These are phyloP conservation scores for Suillus paluster DNA, from an alignment of 768 basidiomycete species.

Conservation along the genomic window DNA sequence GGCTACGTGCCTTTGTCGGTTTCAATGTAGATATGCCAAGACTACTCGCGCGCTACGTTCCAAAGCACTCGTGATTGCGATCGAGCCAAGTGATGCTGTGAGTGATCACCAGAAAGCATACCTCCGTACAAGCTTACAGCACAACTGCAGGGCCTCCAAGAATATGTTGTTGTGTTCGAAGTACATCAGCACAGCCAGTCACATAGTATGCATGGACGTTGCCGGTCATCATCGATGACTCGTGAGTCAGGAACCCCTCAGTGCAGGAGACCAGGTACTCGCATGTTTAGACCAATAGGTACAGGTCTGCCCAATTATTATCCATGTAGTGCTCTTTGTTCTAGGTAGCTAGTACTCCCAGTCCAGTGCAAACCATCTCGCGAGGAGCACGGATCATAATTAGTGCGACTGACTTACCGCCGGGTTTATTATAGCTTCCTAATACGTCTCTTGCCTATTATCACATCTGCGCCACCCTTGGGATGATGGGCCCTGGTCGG, in stretches of 20 bases:
- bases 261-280: neutral
- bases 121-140: neutral
- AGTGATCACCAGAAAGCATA: neutral
- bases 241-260: neutral
- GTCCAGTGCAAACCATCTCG: too few relatives aligned
- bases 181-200: too few relatives aligned
- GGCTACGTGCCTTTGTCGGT: neutral
- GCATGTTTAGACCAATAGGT: too few relatives aligned
- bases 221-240: neutral
- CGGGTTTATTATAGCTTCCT: neutral
- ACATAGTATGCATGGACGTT: too few relatives aligned
- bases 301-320: too few relatives aligned
- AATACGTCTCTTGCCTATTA: neutral
- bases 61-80: too few relatives aligned
- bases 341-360: neutral
- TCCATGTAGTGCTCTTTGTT: constrained; percentile 4
- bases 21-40: neutral
- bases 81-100: neutral
- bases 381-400: neutral
- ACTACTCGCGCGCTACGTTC: neutral
- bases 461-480: neutral
- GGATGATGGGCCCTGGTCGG: neutral
- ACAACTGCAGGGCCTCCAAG: too few relatives aligned
- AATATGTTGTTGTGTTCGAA: too few relatives aligned
- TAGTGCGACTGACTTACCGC: neutral